phyloP scores from a whole-genome alignment of 1,284 basidiomycete genomes.

The Afroboletus lepidellus region DNA sequence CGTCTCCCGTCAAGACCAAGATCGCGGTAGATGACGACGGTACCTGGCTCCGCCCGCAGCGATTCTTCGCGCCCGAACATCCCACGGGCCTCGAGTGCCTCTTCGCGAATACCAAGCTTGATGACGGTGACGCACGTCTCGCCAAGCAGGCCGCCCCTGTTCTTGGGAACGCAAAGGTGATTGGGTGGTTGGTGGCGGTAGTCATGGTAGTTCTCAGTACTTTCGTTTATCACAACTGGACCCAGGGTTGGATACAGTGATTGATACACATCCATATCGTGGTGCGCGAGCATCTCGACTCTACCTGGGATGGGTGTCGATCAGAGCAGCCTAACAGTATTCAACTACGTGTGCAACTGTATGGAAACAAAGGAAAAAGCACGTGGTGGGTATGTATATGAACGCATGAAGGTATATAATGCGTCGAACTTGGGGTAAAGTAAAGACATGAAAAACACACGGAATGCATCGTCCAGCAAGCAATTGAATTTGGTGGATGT shows the following conservation, averaged over 20 bases:
- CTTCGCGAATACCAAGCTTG: constrained; percentile 62
- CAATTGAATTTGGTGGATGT: constrained; percentile 11
- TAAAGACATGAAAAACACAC: constrained; percentile 1
- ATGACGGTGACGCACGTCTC: constrained; percentile 38
- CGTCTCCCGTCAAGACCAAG: constrained; percentile 27
- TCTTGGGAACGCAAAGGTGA: neutral
- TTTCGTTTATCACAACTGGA: constrained; percentile 23
- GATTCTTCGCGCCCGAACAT: constrained; percentile 73
- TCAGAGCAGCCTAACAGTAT: constrained; percentile 12
- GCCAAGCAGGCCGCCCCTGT: neutral
- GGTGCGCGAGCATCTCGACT: constrained; percentile 4
- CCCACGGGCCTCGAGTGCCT: constrained; percentile 75
- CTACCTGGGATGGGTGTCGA: constrained; percentile 6
- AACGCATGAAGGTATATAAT: constrained; percentile 12
- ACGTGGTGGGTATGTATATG: constrained; percentile 24
- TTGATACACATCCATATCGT: constrained; percentile 13
- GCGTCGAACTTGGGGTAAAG: constrained; percentile 3
- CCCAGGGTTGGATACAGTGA: constrained; percentile 25
- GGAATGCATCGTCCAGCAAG: constrained; percentile 36
- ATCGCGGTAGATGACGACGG: constrained; percentile 32
- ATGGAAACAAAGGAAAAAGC: constrained; percentile 1
- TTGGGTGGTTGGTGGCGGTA: constrained; percentile 40
- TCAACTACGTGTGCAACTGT: neutral
- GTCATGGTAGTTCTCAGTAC: constrained; percentile 35
- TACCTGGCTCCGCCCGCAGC: constrained; percentile 60